phyloP scores from a whole-genome alignment of 2,329 filamentous ascomycete species.

The Berkeleyomyces rouxiae region DNA sequence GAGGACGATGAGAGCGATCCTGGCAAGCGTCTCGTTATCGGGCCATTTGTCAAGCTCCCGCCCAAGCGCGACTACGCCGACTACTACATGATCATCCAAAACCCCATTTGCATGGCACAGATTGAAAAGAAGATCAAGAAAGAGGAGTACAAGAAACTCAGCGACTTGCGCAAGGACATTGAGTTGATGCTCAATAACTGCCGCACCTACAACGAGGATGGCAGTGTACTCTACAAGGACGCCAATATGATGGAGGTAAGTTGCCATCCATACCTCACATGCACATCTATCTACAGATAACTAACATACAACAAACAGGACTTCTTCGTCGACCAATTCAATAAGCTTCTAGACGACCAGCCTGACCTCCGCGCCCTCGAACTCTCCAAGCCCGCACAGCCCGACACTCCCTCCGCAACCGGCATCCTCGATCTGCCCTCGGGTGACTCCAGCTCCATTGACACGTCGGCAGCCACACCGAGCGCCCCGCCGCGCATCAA shows the following conservation, averaged over 20 bases:
- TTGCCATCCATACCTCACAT: conserved; percentile 16
- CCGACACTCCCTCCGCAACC: conserved; percentile 14
- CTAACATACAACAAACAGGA: conserved; percentile 37
- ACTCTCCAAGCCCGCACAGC: conserved; percentile 21
- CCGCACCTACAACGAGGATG: conserved; percentile 91
- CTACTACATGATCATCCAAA: conserved; percentile 86
- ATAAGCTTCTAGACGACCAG: conserved; percentile 36
- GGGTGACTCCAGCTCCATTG: background rate
- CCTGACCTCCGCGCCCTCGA: conserved; percentile 41
- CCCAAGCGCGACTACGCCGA: conserved; percentile 81
- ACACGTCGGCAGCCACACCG: background rate
- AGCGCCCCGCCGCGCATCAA: conserved; percentile 13
- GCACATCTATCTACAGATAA: background rate
- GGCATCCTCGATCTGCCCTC: background rate
- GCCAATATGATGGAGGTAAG: conserved; percentile 63
- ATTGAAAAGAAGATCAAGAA: conserved; percentile 93
- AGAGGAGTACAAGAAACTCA: conserved; percentile 72
- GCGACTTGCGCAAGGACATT: conserved; percentile 69
- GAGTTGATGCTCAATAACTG: conserved; percentile 78
- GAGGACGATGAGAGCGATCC: conserved; percentile 35
- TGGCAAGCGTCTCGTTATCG: conserved; percentile 66
- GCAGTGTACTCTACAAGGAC: conserved; percentile 79
- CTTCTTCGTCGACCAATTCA: conserved; percentile 37
- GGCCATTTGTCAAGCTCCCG: conserved; percentile 82
- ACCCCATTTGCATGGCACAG: conserved; percentile 89